Evolutionary conservation across 106 monocot genomes (phyloP).

Genomic region (Narthecium ossifragum): DNA sequence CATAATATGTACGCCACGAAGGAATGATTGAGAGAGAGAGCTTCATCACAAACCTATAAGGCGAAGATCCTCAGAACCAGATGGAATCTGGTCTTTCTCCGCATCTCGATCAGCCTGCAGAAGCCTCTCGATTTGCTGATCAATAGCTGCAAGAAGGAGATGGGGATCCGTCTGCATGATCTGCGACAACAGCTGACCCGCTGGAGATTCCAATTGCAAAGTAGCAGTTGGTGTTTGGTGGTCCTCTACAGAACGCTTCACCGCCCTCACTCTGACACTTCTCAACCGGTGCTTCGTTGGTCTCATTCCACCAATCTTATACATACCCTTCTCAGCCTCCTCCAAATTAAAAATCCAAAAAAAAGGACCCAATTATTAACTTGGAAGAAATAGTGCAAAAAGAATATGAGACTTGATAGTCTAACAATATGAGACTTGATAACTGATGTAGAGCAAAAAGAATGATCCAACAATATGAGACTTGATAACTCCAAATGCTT

Average conservation of each 20-base stretch:
- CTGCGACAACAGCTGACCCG: slow-evolving; percentile 62
- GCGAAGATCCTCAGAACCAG: slow-evolving; percentile 27
- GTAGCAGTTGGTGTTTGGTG: slow-evolving; percentile 33
- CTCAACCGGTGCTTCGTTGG: slow-evolving; percentile 10
- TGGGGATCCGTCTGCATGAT: slow-evolving; percentile 71
- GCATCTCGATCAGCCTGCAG: slow-evolving; percentile 40
- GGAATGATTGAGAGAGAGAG: neutral
- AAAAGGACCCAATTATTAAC: no score
- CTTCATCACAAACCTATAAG: slow-evolving; percentile 26
- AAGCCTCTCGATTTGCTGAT: slow-evolving; percentile 64
- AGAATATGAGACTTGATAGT: no score
- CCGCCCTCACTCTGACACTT: slow-evolving; percentile 31
- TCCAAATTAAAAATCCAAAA: no score
- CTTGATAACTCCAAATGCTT: no score
- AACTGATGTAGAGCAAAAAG: no score
- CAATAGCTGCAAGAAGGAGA: slow-evolving; percentile 57
- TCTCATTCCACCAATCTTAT: slow-evolving; percentile 10
- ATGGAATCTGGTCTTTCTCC: slow-evolving; percentile 27
- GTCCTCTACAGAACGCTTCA: slow-evolving; percentile 23
- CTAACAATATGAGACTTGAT: no score
- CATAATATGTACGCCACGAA: neutral
- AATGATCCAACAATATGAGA: no score
- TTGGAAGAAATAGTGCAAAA: no score
- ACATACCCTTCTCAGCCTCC: no score
- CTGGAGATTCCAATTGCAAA: slow-evolving; percentile 53